phyloP scores from a whole-genome alignment of 2,329 filamentous ascomycete genomes.

The Colletotrichum sidae region DNA sequence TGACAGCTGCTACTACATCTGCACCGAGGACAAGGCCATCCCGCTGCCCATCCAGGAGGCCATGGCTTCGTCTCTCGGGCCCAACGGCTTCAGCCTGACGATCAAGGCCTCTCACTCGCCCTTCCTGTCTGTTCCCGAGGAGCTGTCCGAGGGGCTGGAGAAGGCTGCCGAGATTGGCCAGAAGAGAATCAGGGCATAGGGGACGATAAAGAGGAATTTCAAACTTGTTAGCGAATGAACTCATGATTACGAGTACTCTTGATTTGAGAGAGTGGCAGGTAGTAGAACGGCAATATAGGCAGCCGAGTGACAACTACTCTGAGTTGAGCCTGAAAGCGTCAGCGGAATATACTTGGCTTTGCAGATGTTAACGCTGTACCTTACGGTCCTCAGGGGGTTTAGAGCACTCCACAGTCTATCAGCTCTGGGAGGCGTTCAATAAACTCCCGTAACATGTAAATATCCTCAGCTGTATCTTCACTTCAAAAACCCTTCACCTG shows the following conservation, averaged over 20 bases:
- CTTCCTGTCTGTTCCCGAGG: conserved; percentile 17
- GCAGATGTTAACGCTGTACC: too few relatives aligned
- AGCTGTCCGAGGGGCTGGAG: conserved; percentile 18
- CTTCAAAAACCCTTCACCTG: too few relatives aligned
- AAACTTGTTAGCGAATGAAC: background rate
- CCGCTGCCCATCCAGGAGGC: conserved; percentile 38
- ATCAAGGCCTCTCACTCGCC: conserved; percentile 30
- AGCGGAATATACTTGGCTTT: too few relatives aligned
- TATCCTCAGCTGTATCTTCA: too few relatives aligned
- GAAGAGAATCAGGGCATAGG: conserved; percentile 20
- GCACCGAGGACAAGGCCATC: conserved; percentile 42
- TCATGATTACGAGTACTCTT: background rate
- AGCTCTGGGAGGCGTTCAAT: too few relatives aligned
- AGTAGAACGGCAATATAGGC: too few relatives aligned
- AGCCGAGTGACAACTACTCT: too few relatives aligned
- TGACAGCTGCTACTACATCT: conserved; percentile 42
- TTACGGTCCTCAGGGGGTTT: too few relatives aligned
- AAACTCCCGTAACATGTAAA: too few relatives aligned
- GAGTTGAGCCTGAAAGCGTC: too few relatives aligned
- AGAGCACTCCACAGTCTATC: too few relatives aligned
- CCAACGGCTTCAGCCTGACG: conserved; percentile 20
- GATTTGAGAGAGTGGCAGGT: too few relatives aligned
- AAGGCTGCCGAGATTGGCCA: conserved; percentile 20
- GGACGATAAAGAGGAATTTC: background rate
- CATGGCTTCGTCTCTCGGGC: conserved; percentile 39